Evolutionary conservation across 768 basidiomycete genomes (phyloP).

Genomic region (Leccinum ochraceum): DNA sequence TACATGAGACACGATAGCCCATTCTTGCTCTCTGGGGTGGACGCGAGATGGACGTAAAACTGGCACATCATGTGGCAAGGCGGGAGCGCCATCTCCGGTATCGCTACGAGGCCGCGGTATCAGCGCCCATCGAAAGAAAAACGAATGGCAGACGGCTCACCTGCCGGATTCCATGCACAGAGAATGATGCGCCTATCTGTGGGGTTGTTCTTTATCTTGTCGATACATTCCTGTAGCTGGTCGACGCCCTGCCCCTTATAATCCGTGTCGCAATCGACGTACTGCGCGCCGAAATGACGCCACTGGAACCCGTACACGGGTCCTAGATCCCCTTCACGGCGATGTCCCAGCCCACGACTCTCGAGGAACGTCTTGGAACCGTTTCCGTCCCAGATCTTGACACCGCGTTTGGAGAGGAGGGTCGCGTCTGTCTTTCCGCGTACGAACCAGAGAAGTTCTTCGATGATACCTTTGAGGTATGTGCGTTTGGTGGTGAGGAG

Average conservation of each 20-base stretch:
- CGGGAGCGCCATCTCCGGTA: constrained; percentile 92
- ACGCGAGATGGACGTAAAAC: constrained; percentile 93
- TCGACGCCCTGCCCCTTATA: constrained; percentile 89
- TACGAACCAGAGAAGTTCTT: constrained; percentile 96
- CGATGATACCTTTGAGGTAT: constrained; percentile 86
- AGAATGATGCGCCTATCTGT: constrained; percentile 93
- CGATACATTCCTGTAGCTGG: constrained; percentile 85
- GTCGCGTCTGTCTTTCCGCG: constrained; percentile 81
- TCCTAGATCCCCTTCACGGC: constrained; percentile 90
- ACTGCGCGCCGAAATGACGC: constrained; percentile 91
- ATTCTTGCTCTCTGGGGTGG: constrained; percentile 50
- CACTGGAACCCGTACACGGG: constrained; percentile 98
- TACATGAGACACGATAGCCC: constrained; percentile 94
- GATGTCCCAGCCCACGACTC: constrained; percentile 76
- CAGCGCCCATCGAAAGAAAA: background rate
- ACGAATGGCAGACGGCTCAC: constrained; percentile 41
- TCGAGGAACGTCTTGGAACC: constrained; percentile 87
- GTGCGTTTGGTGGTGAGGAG: constrained; percentile 95
- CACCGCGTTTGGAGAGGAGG: constrained; percentile 72
- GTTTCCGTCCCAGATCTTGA: constrained; percentile 99
- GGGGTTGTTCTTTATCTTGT: constrained; percentile 90
- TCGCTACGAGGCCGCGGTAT: constrained; percentile 52
- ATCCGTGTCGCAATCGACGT: constrained; percentile 69
- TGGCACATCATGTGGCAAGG: constrained; percentile 99
- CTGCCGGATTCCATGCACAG: constrained; percentile 98